Evolutionary conservation across 805 yeast genomes (phyloP).

Genomic region (Metschnikowia vanudenii): DNA sequence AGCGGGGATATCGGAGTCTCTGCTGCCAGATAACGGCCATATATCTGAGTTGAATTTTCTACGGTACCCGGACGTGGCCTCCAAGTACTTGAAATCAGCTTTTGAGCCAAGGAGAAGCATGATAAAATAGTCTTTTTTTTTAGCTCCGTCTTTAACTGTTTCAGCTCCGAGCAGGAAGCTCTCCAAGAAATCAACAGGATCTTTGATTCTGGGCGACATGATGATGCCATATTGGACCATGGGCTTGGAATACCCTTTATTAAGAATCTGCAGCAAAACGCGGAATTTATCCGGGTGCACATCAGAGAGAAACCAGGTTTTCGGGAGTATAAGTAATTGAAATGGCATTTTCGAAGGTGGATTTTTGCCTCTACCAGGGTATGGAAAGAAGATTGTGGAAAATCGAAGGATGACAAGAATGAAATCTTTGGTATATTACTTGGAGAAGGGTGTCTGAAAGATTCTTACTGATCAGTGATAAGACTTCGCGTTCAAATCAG

Average conservation of each 20-base stretch:
- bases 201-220: slow-evolving; percentile 40
- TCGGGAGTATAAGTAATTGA: slow-evolving; percentile 24
- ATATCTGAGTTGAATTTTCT: slow-evolving; percentile 26
- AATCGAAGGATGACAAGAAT: no score
- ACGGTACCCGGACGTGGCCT: slow-evolving; percentile 19
- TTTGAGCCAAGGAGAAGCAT: slow-evolving; percentile 30
- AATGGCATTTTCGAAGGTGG: slow-evolving; percentile 12
- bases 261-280: slow-evolving; percentile 34
- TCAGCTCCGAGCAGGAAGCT: slow-evolving; percentile 21
- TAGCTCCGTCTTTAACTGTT: no score
- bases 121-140: slow-evolving; percentile 18
- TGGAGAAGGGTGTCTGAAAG: no score
- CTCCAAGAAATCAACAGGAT: slow-evolving; percentile 17
- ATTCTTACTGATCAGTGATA: no score
- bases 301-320: slow-evolving; percentile 22
- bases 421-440: no score
- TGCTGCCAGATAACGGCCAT: slow-evolving; percentile 22
- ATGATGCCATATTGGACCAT: slow-evolving; percentile 44
- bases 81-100: slow-evolving; percentile 24
- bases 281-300: slow-evolving; percentile 10
- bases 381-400: no score
- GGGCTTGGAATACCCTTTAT: slow-evolving; percentile 51
- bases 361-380: no score
- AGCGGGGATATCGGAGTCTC: slow-evolving; percentile 28
- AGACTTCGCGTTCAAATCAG: no score